Evolutionary conservation across 495 filamentous ascomycete genomes (phyloP), one percentile per base, ranked within the genome.

Genomic region (Cairneyella variabilis): DNA sequence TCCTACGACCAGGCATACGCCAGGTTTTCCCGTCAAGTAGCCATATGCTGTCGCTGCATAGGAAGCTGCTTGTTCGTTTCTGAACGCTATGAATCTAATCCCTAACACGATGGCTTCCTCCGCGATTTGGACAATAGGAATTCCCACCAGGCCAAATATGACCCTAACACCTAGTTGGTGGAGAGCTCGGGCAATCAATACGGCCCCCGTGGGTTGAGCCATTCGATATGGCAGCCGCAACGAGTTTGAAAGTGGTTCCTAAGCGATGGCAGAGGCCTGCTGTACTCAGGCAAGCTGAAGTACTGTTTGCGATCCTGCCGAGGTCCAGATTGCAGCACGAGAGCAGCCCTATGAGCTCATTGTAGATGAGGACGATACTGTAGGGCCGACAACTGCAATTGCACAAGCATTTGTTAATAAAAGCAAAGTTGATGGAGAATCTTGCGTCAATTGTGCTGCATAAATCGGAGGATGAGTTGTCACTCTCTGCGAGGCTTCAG

Each of bases 31-130:
- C 2, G 80, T 83, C 60, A 86, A 69, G 56, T 83, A 85, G 20
- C 82, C 83, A 72, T 86, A 84, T 1, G 77, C 79, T 50, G 74
- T 78, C 2, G 82, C 82, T 3, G 82, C 80, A 71, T 85, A 84
- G 52, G 73, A 74, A 18, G 80, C 81, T 10, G 83, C 76, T 63
- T 86, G 83, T 53, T 86, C 83, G 50, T 86, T 86, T 14, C 83
- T 66, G 60, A 86, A 85, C 28, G 71, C 81, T 40, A 85, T 77
- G 64, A 85, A 85, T 25, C 79, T 76, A 54, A 86, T 83, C 1
- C 82, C 81, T 25, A 83, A 61, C 27, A 80, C 76, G 56, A 84
- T 78, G 30, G 74, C 79, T 51, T 83, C 77, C 62, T 85, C 80
- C 25, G 80, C 82, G 20, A 85, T 82, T 44, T 85, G 78, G 27